A percentile compares a stretch with the other conserved stretches of the same genome.
phyloP scores from a whole-genome alignment of 352 stramenopile genomes.

The Elongisporangium prolatum region DNA sequence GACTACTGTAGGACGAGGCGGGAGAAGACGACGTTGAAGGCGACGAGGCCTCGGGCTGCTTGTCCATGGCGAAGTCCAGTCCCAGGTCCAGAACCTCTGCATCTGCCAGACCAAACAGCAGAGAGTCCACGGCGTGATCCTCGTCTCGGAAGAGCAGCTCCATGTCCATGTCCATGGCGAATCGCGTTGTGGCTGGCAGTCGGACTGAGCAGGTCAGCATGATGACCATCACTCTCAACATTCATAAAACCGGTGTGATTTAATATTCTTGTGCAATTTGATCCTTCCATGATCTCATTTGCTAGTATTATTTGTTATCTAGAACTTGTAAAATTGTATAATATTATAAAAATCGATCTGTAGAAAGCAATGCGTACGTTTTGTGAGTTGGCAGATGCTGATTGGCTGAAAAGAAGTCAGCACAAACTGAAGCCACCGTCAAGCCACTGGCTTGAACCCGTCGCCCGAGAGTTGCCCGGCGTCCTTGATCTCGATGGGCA shows the following conservation, averaged over 20 bases:
- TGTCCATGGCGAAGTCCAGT: not conserved
- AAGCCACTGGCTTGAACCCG: slow-evolving; percentile 22
- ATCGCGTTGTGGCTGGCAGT: not conserved
- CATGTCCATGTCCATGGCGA: slow-evolving; percentile 10
- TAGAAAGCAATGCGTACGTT: not conserved
- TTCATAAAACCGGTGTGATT: not conserved
- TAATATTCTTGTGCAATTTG: not conserved
- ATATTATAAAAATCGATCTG: not conserved
- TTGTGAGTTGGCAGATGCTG: slow-evolving; percentile 43
- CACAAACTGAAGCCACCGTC: not conserved
- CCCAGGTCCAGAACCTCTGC: slow-evolving; percentile 4
- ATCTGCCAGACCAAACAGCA: slow-evolving; percentile 27
- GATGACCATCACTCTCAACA: slow-evolving; percentile 2
- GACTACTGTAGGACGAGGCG: slow-evolving; percentile 6
- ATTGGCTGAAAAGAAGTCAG: slow-evolving; percentile 45
- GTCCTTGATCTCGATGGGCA: slow-evolving; percentile 49
- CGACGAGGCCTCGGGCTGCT: not conserved
- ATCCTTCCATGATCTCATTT: not conserved
- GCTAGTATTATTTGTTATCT: not conserved
- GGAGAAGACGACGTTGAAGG: not conserved
- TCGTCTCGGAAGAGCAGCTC: slow-evolving; percentile 8
- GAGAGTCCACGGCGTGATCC: slow-evolving; percentile 35
- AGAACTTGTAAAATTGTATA: not conserved
- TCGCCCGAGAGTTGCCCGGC: slow-evolving; percentile 49
- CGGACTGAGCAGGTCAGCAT: not conserved